Evolutionary conservation across 345 rosid species (phyloP), one percentile per base, ranked within the genome.

Genomic region (Raphanus sativus): DNA sequence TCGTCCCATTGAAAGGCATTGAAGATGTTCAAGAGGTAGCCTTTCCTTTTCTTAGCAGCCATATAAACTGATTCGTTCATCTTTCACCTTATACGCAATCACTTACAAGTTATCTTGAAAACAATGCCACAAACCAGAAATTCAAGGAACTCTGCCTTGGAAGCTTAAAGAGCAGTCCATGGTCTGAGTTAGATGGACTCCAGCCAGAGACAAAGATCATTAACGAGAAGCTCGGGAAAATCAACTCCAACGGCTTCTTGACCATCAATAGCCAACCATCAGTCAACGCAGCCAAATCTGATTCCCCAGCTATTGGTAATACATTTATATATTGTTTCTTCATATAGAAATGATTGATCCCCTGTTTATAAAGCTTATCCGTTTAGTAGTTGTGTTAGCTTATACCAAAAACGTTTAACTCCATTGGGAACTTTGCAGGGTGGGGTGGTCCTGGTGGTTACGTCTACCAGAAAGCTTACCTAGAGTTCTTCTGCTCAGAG

Each of bases 381-480:
- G 5, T 34, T 63, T n/a, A 5, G 48, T 62, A 32, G 1, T 15
- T 32, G 2, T 16, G 48, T 34, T 66, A n/a, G 70, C 72, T 56
- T 42, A 52, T 34, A 65, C 13, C 25, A 69, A 6, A 50, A 24
- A 13, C 45, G 62, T 32, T n/a, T 12, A 30, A 75, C 21, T 55
- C 29, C 58, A 36, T 29, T 58, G 24, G 26, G n/a, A 69, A 62
- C 8, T 70, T 75, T 15, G 79, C 87, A 93, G 99, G 99, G 75
- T 95, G 99, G 99, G 99, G 99, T 33, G 94, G 96, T 5, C 89
- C 94, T 56, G 96, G 99, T 25, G 99, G 99, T 0, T 90, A 89
- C 75, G 91, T 95, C 21, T 93, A 92, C 84, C 98, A 95, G 86
- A 95, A 95, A 85, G 96, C 99, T 65, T 93, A 91, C 68, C 75